A percentile compares a stretch with the other conserved stretches of the same genome.
Evolutionary conservation across 1,284 basidiomycete genomes (phyloP).

Genomic region (Somion occarium): DNA sequence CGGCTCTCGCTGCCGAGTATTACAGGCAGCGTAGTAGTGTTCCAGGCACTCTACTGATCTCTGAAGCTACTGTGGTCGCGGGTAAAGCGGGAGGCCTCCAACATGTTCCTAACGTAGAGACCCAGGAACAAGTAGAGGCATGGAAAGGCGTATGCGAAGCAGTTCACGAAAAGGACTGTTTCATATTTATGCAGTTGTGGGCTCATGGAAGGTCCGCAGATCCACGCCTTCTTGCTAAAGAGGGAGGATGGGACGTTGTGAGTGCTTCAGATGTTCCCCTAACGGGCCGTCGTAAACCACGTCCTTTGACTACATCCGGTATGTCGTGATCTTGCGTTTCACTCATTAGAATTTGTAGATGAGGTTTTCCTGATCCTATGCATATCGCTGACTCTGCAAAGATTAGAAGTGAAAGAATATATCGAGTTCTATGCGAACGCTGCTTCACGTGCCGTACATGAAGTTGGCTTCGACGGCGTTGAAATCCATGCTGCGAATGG

Average conservation of each 20-base stretch:
- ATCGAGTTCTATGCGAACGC: conserved; percentile 18
- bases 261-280: conserved; percentile 2
- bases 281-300: conserved; percentile 10
- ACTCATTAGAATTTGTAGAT: too few species aligned
- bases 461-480: conserved; percentile 31
- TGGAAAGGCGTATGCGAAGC: conserved; percentile 37
- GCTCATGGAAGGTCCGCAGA: conserved; percentile 1
- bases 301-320: conserved; percentile 18
- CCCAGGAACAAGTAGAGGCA: conserved; percentile 33
- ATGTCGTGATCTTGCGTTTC: not conserved
- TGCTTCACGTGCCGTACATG: conserved; percentile 20
- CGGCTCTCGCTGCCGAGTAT: conserved; percentile 32
- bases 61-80: conserved; percentile 39
- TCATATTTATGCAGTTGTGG: conserved; percentile 25
- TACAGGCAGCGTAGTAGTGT: conserved; percentile 38
- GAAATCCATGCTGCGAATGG: conserved; percentile 33
- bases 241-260: not conserved
- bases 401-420: conserved; percentile 25
- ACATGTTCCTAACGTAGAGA: conserved; percentile 38
- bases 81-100: conserved; percentile 30
- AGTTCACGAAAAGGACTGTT: conserved; percentile 22
- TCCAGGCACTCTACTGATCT: conserved; percentile 41
- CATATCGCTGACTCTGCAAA: not conserved
- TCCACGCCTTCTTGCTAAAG: not conserved
- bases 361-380: too few species aligned